Evolutionary conservation across 768 basidiomycete genomes (phyloP).

Genomic region (Pulveroboletus sp.): DNA sequence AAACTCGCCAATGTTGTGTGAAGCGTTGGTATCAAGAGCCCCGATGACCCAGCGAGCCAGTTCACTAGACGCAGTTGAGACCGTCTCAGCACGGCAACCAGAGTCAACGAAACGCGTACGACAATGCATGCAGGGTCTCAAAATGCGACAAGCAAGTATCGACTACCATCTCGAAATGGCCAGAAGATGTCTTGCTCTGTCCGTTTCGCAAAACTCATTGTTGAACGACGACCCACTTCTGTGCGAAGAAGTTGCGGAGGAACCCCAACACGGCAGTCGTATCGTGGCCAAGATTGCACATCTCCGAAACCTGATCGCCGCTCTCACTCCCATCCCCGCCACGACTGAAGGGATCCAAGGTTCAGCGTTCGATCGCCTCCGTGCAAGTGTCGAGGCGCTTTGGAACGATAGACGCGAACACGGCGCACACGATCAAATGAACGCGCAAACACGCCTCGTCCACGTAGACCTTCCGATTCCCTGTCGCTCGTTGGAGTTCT

Average conservation of each 20-base stretch:
- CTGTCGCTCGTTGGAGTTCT: constrained; percentile 7
- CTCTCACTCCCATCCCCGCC: constrained; percentile 22
- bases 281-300: constrained; percentile 23
- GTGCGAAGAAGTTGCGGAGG: constrained; percentile 1
- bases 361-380: constrained; percentile 19
- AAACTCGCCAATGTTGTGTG: neutral
- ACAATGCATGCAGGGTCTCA: constrained; percentile 8
- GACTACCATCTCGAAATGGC: constrained; percentile 19
- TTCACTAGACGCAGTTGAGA: neutral
- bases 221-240: neutral
- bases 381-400: constrained; percentile 15
- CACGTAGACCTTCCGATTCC: constrained; percentile 3
- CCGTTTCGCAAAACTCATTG: constrained; percentile 1
- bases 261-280: constrained; percentile 11
- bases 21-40: neutral
- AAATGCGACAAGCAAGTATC: constrained; percentile 16
- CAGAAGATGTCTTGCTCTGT: constrained; percentile 13
- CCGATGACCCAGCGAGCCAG: neutral
- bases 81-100: neutral
- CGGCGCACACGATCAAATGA: neutral
- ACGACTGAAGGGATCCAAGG: constrained; percentile 13
- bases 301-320: constrained; percentile 16
- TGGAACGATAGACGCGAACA: constrained; percentile 18
- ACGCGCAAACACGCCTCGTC: constrained; percentile 2
- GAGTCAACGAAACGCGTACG: neutral